A percentile compares a stretch with the other conserved stretches of the same genome.
Conservation (phyloP, 202 grass and related monocot genomes). For the Carex arenaria region DNA sequence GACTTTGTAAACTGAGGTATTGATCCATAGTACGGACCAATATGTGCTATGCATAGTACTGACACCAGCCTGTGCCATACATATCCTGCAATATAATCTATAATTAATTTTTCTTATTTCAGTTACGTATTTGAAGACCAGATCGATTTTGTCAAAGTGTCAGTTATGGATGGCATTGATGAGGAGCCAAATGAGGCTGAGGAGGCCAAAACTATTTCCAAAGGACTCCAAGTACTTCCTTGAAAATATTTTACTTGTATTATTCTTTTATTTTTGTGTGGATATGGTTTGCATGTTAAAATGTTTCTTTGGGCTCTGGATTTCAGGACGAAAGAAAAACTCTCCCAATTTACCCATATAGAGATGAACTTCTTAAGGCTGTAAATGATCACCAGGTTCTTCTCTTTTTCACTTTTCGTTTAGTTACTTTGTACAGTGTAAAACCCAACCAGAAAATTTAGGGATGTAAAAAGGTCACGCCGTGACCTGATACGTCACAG, state of each 20-base stretch:
- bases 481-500: too few species aligned
- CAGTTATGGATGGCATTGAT: slow-evolving; percentile 77
- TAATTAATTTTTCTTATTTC: slow-evolving; percentile 20
- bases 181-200: slow-evolving; percentile 47
- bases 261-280: neutral
- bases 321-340: slow-evolving; percentile 81
- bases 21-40: too few species aligned
- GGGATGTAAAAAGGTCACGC: too few species aligned
- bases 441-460: neutral
- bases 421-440: neutral
- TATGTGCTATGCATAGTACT: neutral
- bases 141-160: slow-evolving; percentile 90
- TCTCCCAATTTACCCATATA: slow-evolving; percentile 85
- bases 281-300: slow-evolving; percentile 5
- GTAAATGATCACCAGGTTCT: slow-evolving; percentile 71
- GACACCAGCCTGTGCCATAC: neutral
- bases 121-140: slow-evolving; percentile 93
- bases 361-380: slow-evolving; percentile 72
- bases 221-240: slow-evolving; percentile 62
- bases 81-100: neutral
- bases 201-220: slow-evolving; percentile 58
- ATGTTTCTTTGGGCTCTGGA: slow-evolving; percentile 13
- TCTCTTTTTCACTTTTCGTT: neutral
- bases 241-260: neutral
- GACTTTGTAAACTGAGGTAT: too few species aligned